Percentiles rank a stretch among this genome's conserved stretches.
These are phyloP conservation scores for Claviceps pusilla DNA, from an alignment of 2,329 filamentous ascomycete genomes.

Conservation along the genomic window DNA sequence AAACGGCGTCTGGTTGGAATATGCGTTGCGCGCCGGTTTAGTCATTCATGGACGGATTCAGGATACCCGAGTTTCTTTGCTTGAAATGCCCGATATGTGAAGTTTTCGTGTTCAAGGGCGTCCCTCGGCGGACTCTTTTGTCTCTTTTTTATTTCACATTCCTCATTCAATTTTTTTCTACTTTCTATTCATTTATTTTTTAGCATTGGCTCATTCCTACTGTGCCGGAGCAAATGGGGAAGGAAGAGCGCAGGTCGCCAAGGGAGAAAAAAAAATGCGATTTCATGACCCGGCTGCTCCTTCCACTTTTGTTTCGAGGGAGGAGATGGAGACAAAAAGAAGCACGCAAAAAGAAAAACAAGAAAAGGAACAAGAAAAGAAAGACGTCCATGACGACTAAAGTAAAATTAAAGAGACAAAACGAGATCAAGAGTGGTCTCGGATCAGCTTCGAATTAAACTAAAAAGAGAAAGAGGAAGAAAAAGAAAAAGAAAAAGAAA, in stretches of 20 bases:
- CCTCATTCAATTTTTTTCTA: neutral
- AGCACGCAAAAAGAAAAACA: no score
- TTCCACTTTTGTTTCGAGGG: neutral
- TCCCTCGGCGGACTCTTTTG: neutral
- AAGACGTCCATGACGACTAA: no score
- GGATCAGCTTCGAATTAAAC: no score
- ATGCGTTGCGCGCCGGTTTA: neutral
- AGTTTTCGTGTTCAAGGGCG: neutral
- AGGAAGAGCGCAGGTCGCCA: neutral
- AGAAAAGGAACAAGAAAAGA: no score
- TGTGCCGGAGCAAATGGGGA: neutral
- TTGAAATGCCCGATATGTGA: neutral
- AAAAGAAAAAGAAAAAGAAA: no score
- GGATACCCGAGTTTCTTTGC: neutral
- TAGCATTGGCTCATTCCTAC: neutral
- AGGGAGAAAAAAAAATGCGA: neutral
- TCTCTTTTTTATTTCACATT: neutral
- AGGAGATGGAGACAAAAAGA: neutral
- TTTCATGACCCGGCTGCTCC: neutral
- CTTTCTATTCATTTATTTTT: neutral
- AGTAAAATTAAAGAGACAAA: no score
- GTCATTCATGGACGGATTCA: neutral
- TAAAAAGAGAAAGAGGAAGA: no score
- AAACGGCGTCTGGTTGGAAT: neutral
- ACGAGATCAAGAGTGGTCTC: no score